Evolutionary conservation across 148 eudicot genomes (phyloP).

Genomic region (Rhododendron williamsianum): DNA sequence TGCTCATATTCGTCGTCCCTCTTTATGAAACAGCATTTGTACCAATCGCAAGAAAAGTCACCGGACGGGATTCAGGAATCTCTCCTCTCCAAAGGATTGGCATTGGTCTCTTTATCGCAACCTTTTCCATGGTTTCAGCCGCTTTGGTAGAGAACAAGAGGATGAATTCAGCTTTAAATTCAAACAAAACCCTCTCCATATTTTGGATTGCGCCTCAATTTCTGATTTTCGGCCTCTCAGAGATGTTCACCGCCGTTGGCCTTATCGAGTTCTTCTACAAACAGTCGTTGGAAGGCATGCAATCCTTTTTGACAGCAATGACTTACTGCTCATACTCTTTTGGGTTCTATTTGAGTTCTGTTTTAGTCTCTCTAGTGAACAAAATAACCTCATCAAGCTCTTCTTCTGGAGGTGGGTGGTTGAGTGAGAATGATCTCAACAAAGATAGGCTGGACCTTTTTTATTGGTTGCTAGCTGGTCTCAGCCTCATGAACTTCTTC

Average conservation of each 20-base stretch:
- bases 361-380: slow-evolving; percentile 65
- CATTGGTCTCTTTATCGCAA: slow-evolving; percentile 64
- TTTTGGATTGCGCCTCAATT: slow-evolving; percentile 88
- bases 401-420: slow-evolving; percentile 50
- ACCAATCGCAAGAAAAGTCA: slow-evolving; percentile 54
- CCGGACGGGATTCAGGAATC: slow-evolving; percentile 64
- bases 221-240: slow-evolving; percentile 74
- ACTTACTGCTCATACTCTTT: slow-evolving; percentile 93
- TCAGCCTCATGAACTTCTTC: slow-evolving; percentile 70
- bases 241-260: slow-evolving; percentile 94
- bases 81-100: slow-evolving; percentile 80
- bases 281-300: slow-evolving; percentile 76
- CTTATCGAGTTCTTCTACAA: slow-evolving; percentile 87
- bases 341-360: slow-evolving; percentile 85
- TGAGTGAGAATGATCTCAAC: slow-evolving; percentile 72
- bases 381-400: slow-evolving; percentile 34
- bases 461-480: slow-evolving; percentile 76
- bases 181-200: slow-evolving; percentile 34
- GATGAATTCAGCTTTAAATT: slow-evolving; percentile 14
- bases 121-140: slow-evolving; percentile 81
- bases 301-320: slow-evolving; percentile 70
- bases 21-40: slow-evolving; percentile 68
- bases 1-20: slow-evolving; percentile 76
- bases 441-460: slow-evolving; percentile 71
- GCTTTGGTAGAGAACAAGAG: slow-evolving; percentile 63